Conservation (phyloP, 371 early-diverging fungal genomes). For the Gilbertella persicaria region DNA sequence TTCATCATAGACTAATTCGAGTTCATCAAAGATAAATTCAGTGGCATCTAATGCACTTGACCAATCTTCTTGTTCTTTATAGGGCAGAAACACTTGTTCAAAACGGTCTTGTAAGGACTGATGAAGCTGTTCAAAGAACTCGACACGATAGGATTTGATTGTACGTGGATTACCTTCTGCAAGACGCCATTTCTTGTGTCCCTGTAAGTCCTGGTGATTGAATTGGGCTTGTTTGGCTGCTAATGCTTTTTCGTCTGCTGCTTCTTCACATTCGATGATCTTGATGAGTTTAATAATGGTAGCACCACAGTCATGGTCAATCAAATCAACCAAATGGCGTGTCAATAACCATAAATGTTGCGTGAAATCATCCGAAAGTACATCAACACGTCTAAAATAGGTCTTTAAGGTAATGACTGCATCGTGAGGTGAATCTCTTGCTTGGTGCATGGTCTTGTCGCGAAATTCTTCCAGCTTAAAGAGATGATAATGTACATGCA, state of each 20-base stretch:
- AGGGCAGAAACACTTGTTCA: slow-evolving; percentile 51
- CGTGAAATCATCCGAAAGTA: slow-evolving; percentile 79
- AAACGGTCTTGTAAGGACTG: slow-evolving; percentile 70
- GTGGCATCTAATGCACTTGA: slow-evolving; percentile 65
- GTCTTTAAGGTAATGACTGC: slow-evolving; percentile 77
- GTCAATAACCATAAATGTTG: slow-evolving; percentile 84
- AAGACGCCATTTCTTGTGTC: slow-evolving; percentile 52
- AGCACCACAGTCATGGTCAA: slow-evolving; percentile 65
- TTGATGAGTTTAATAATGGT: slow-evolving; percentile 85
- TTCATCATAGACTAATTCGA: slow-evolving; percentile 84
- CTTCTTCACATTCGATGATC: slow-evolving; percentile 90
- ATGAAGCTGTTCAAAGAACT: slow-evolving; percentile 76
- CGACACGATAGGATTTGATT: slow-evolving; percentile 74
- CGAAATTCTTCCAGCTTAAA: slow-evolving; percentile 86
- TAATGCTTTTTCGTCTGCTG: slow-evolving; percentile 76
- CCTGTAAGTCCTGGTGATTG: slow-evolving; percentile 59
- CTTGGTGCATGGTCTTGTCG: slow-evolving; percentile 78
- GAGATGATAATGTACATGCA: slow-evolving; percentile 88
- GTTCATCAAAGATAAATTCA: slow-evolving; percentile 85
- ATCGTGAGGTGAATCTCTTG: slow-evolving; percentile 74
- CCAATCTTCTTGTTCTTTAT: slow-evolving; percentile 51
- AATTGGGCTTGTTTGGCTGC: slow-evolving; percentile 61
- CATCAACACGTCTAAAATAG: slow-evolving; percentile 84
- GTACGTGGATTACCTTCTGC: slow-evolving; percentile 62
- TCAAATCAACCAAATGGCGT: slow-evolving; percentile 75